Percentiles rank a stretch among this genome's conserved stretches.
phyloP scores from a whole-genome alignment of 129 eudicot genomes.

The Lactuca sativa region DNA sequence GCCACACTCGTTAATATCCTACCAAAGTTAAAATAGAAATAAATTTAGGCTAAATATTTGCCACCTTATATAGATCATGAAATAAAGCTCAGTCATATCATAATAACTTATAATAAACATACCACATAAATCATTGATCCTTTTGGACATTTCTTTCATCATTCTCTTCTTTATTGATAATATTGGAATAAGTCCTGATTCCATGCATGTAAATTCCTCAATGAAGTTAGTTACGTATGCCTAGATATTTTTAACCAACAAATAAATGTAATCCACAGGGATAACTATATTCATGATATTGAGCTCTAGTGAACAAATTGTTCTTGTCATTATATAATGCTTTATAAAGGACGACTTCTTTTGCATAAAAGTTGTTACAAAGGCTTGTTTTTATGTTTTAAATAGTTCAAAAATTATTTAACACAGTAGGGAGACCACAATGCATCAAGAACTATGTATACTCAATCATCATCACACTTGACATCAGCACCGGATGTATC shows the following conservation, averaged over 20 bases:
- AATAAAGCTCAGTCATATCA: neutral
- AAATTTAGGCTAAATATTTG: constrained; percentile 28
- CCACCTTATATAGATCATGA: constrained; percentile 30
- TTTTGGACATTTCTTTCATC: constrained; percentile 38
- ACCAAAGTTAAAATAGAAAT: constrained; percentile 6
- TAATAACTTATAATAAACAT: neutral
- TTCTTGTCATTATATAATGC: neutral
- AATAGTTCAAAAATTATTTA: too few species aligned
- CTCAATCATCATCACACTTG: constrained; percentile 57
- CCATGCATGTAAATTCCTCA: constrained; percentile 53
- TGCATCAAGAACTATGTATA: neutral
- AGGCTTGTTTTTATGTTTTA: neutral
- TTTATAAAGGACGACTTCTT: neutral
- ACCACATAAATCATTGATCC: constrained; percentile 34
- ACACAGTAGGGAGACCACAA: neutral
- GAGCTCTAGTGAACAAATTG: neutral
- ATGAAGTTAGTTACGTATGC: neutral
- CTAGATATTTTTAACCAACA: neutral
- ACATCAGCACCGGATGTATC: constrained; percentile 47
- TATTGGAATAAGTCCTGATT: constrained; percentile 84
- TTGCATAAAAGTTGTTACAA: neutral
- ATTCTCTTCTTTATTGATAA: constrained; percentile 84
- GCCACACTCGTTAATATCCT: constrained; percentile 98
- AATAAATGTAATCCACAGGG: neutral
- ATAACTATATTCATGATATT: neutral